Conservation (phyloP, 306 rosid species). For the Glycine latifolia region DNA sequence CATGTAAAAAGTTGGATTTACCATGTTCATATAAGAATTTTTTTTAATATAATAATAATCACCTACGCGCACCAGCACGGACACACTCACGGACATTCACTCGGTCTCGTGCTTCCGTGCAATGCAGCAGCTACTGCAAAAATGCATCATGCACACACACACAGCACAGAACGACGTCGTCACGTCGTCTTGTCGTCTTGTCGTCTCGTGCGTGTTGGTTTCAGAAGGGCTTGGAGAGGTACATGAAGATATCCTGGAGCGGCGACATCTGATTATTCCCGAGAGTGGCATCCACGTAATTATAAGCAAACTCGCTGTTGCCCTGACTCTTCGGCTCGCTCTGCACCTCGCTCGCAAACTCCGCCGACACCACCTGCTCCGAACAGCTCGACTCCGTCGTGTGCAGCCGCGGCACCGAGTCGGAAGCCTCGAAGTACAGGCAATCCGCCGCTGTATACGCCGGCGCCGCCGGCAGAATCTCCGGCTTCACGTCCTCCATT, state of each 20-base stretch:
- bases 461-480: background rate
- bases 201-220: background rate
- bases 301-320: slow-evolving; percentile 33
- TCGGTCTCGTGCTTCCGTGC: slow-evolving; percentile 62
- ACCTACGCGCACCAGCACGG: background rate
- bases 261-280: slow-evolving; percentile 69
- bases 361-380: slow-evolving; percentile 81
- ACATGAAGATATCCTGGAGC: slow-evolving; percentile 80
- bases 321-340: background rate
- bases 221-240: slow-evolving; percentile 59
- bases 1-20: no score
- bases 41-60: no score
- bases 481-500: slow-evolving; percentile 60
- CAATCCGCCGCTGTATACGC: slow-evolving; percentile 40
- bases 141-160: background rate
- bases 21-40: no score
- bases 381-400: slow-evolving; percentile 77
- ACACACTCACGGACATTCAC: slow-evolving; percentile 49
- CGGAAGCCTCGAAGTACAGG: slow-evolving; percentile 61
- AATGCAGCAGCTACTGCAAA: background rate
- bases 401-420: slow-evolving; percentile 69
- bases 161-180: background rate
- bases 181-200: no score
- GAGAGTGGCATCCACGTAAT: slow-evolving; percentile 57
- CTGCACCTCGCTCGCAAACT: slow-evolving; percentile 76